Evolutionary conservation across 768 basidiomycete species (phyloP).

Genomic region (Lactarius quietus): DNA sequence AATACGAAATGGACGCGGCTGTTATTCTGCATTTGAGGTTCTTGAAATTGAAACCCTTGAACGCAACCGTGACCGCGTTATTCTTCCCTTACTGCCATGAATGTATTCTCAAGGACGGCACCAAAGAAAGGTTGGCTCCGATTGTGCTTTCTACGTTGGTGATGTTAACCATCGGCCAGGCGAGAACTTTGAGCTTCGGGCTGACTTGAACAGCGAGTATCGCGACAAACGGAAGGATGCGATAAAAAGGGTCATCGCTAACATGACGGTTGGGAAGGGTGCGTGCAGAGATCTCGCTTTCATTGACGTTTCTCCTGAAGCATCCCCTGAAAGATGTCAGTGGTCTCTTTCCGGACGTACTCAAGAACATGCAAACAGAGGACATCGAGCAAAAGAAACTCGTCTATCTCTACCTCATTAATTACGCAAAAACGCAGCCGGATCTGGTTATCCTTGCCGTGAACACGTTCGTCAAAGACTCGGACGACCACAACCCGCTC

Average conservation of each 20-base stretch:
- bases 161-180: conserved; percentile 41
- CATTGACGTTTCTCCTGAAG: neutral
- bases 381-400: conserved; percentile 99
- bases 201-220: conserved; percentile 97
- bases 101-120: conserved; percentile 27
- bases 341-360: conserved; percentile 94
- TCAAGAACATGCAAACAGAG: conserved; percentile 99
- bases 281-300: conserved; percentile 25
- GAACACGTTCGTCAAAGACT: conserved; percentile 98
- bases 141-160: too few species aligned
- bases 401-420: conserved; percentile 99
- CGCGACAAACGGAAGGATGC: conserved; percentile 96
- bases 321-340: conserved; percentile 62
- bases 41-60: too few species aligned
- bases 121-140: conserved; percentile 29
- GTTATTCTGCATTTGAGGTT: neutral
- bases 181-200: conserved; percentile 95
- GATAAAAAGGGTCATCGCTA: conserved; percentile 95
- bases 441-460: conserved; percentile 99
- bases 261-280: conserved; percentile 99
- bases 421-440: conserved; percentile 98
- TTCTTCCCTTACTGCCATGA: conserved; percentile 12
- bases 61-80: neutral
- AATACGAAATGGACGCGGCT: neutral
- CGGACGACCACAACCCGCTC: conserved; percentile 94